Percentiles rank a stretch among this genome's conserved stretches.
These are phyloP conservation scores for Hyphodiscus sp. DNA, from an alignment of 2,329 filamentous ascomycete species.

Conservation along the genomic window DNA sequence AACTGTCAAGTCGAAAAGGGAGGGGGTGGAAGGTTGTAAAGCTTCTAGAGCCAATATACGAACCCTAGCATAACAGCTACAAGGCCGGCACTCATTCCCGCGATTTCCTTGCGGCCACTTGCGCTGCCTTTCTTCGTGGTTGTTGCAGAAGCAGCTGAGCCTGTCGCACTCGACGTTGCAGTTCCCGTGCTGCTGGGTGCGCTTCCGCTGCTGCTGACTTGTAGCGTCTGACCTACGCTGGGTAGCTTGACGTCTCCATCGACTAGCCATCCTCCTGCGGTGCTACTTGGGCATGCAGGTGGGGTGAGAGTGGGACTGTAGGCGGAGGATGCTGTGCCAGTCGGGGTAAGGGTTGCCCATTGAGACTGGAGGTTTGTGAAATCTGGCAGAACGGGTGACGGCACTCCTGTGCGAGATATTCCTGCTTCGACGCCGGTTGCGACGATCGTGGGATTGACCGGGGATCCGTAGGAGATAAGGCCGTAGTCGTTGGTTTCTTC, in stretches of 20 bases:
- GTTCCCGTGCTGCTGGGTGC: conserved; percentile 27
- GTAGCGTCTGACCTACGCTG: conserved; percentile 45
- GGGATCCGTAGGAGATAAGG: conserved; percentile 66
- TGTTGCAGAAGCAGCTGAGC: conserved; percentile 30
- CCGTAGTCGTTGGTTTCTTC: conserved; percentile 79
- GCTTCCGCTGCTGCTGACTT: conserved; percentile 15
- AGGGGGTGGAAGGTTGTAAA: background rate
- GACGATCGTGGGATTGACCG: conserved; percentile 44
- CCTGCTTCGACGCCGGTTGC: conserved; percentile 56
- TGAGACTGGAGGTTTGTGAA: conserved; percentile 70
- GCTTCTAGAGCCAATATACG: conserved; percentile 41
- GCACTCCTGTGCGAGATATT: conserved; percentile 64
- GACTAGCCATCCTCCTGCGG: conserved; percentile 64
- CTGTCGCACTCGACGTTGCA: conserved; percentile 19
- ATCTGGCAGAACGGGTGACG: conserved; percentile 67
- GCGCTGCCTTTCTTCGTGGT: conserved; percentile 36
- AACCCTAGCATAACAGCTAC: conserved; percentile 47
- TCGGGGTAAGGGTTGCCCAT: conserved; percentile 67
- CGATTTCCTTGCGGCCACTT: conserved; percentile 40
- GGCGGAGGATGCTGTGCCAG: conserved; percentile 57
- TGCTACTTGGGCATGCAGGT: conserved; percentile 64
- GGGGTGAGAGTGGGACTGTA: conserved; percentile 61
- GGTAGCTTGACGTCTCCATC: conserved; percentile 65
- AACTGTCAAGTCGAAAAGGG: conserved; percentile 2
- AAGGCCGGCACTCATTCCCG: conserved; percentile 43